phyloP scores from a whole-genome alignment of 2,329 filamentous ascomycete species.

The Ustulina deusta region DNA sequence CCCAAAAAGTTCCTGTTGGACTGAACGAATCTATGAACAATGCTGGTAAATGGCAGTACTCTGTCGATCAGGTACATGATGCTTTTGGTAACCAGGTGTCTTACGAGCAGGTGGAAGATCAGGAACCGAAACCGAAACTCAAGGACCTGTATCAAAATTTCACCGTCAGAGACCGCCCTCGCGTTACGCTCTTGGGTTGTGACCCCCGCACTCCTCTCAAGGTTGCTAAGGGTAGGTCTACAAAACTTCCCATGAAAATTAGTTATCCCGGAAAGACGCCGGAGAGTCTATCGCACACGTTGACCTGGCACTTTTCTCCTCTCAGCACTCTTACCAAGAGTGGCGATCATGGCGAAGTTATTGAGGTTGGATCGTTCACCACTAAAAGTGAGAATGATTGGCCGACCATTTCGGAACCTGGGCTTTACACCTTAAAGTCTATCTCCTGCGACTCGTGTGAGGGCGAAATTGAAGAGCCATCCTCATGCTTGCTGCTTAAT shows the following conservation, averaged over 20 bases:
- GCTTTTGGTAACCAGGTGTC: conserved; percentile 87
- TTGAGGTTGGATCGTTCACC: conserved; percentile 67
- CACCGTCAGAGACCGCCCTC: conserved; percentile 86
- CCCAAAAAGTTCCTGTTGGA: conserved; percentile 80
- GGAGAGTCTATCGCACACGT: conserved; percentile 73
- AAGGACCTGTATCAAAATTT: conserved; percentile 80
- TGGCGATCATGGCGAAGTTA: conserved; percentile 74
- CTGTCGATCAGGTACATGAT: conserved; percentile 91
- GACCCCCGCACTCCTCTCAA: conserved; percentile 84
- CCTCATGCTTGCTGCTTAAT: conserved; percentile 92
- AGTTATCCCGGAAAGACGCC: conserved; percentile 69
- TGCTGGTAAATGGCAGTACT: conserved; percentile 87
- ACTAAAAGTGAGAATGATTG: conserved; percentile 72
- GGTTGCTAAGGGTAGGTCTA: conserved; percentile 79
- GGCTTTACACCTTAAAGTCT: conserved; percentile 86
- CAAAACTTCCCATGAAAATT: conserved; percentile 78
- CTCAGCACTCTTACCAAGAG: conserved; percentile 75
- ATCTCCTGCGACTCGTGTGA: conserved; percentile 84
- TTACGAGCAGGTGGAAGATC: conserved; percentile 78
- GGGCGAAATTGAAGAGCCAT: conserved; percentile 91
- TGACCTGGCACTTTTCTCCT: conserved; percentile 86
- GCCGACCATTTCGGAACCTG: conserved; percentile 78
- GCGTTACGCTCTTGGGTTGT: conserved; percentile 77
- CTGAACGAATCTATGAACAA: conserved; percentile 89
- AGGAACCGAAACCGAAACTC: conserved; percentile 69